A percentile compares a stretch with the other conserved stretches of the same genome.
phyloP scores from a whole-genome alignment of 1,284 basidiomycete species.

The Ceratobasidium papillatum region DNA sequence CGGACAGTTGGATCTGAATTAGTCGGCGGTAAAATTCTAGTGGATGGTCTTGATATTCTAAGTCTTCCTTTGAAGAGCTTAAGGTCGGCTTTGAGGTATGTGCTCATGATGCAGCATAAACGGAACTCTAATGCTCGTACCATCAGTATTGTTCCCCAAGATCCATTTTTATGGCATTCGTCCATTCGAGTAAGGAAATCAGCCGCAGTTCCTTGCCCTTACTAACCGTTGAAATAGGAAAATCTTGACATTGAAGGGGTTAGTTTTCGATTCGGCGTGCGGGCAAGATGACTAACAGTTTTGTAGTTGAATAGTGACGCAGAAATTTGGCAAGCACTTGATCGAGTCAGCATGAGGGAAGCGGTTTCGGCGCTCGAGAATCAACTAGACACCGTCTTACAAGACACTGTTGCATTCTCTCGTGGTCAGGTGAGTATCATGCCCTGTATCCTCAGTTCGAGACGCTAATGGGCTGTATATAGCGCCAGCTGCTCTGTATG shows the following conservation, averaged over 20 bases:
- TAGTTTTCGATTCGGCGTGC: not conserved
- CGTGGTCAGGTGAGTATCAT: not conserved
- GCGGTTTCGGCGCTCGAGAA: not conserved
- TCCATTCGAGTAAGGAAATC: not conserved
- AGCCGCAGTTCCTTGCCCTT: too few relatives aligned
- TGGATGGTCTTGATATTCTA: not conserved
- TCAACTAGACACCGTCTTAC: not conserved
- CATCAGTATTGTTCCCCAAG: slow-evolving; percentile 13
- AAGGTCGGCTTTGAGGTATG: slow-evolving; percentile 1
- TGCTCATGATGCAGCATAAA: not conserved
- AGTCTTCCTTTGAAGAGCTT: not conserved
- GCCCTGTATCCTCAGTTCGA: too few relatives aligned
- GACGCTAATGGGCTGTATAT: not conserved
- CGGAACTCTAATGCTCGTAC: not conserved
- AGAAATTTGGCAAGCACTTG: slow-evolving; percentile 25
- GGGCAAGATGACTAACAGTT: not conserved
- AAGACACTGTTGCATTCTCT: slow-evolving; percentile 1
- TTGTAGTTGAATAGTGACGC: not conserved
- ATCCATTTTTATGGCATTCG: slow-evolving; percentile 18
- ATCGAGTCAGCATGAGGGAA: slow-evolving; percentile 8
- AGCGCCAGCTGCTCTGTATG: slow-evolving; percentile 10
- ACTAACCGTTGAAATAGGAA: not conserved
- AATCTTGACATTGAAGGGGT: slow-evolving; percentile 16
- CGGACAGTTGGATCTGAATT: not conserved
- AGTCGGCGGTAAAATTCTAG: not conserved